Conservation (phyloP, 2,329 filamentous ascomycete species). For the Pseudogymnoascus sp. region DNA sequence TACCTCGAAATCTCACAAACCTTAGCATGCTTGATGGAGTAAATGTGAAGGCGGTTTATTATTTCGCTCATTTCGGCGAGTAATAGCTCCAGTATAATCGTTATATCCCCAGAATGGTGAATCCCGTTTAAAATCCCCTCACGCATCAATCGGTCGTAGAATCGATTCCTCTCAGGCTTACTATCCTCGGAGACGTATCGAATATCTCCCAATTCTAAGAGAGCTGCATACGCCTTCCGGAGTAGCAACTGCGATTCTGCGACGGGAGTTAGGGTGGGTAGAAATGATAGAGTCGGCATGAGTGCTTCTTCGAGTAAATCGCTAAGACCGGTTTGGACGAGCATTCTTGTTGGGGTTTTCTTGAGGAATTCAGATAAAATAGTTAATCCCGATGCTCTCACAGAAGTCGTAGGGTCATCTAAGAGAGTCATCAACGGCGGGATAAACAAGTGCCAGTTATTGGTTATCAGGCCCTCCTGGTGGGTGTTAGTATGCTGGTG, state of each 20-base stretch:
- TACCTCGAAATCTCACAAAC: conserved; percentile 31
- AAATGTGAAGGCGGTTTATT: conserved; percentile 49
- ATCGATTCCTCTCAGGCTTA: conserved; percentile 24
- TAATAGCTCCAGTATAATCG: conserved; percentile 48
- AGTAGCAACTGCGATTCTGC: conserved; percentile 59
- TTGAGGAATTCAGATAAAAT: conserved; percentile 47
- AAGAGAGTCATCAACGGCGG: conserved; percentile 62
- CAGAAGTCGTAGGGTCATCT: conserved; percentile 49
- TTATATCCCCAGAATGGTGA: conserved; percentile 50
- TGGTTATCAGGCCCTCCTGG: conserved; percentile 37
- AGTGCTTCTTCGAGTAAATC: conserved; percentile 61
- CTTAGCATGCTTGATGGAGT: conserved; percentile 59
- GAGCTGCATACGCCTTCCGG: conserved; percentile 53
- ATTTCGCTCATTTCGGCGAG: conserved; percentile 41
- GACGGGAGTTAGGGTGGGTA: conserved; percentile 71
- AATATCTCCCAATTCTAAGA: conserved; percentile 45
- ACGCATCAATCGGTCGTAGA: conserved; percentile 47
- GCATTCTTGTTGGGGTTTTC: conserved; percentile 42
- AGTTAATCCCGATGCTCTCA: conserved; percentile 48
- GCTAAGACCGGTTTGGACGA: conserved; percentile 55
- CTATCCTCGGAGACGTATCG: conserved; percentile 17
- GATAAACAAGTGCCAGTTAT: conserved; percentile 59
- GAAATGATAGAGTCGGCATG: conserved; percentile 62
- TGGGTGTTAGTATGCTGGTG: conserved; percentile 4
- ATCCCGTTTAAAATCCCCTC: conserved; percentile 47